Evolutionary conservation across 2,329 filamentous ascomycete species (phyloP), one percentile per base, ranked within the genome.

Genomic region (Cladosporium velox): DNA sequence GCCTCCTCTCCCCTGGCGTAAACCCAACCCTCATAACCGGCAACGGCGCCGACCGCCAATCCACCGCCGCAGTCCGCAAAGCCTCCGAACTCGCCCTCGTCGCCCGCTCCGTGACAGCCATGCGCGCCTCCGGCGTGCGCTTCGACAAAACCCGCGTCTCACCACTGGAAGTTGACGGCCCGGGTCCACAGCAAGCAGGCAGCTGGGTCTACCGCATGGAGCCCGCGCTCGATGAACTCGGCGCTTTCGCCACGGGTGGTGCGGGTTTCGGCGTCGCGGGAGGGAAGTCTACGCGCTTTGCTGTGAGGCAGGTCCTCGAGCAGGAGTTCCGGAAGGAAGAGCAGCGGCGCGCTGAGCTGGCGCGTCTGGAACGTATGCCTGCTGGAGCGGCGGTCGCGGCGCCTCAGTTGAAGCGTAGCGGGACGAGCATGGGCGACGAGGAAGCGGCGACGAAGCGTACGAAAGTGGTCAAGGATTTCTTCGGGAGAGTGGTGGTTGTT

Each of bases 161-260:
- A 96, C 73, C 34, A 38, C 55, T 30, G 65, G 59, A 55, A 67
- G 64, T 44, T 67, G 69, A 63, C 44, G 61, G 24, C 54, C 65
- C 44, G 49, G 41, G 77, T 74, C 66, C 55, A 12, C 58, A 66
- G 38, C 59, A 63, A 26, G 47, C 28, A 24, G 85, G 87, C 38
- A 88, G 86, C 71, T 98, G 89, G 85, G 89, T 96, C 10, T 98
- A 96, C 78, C 88, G 95, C 63, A 93, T 99, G 91, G 94, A 98
- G 74, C 95, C 95, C 85, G 83, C 87, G 0, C 84, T 99, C n/a
- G 95, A 99, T 77, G 83, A 86, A 10, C 84, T 98, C 0, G 85
- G 90, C 0, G 85, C 86, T 0, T 98, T 91, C 72, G 88, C 91
- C 71, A 92, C 92, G 0, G 86, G 85, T 8, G 80, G 84, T 2